phyloP scores from a whole-genome alignment of 2,329 filamentous ascomycete genomes.

The Cladorrhinum sp. region DNA sequence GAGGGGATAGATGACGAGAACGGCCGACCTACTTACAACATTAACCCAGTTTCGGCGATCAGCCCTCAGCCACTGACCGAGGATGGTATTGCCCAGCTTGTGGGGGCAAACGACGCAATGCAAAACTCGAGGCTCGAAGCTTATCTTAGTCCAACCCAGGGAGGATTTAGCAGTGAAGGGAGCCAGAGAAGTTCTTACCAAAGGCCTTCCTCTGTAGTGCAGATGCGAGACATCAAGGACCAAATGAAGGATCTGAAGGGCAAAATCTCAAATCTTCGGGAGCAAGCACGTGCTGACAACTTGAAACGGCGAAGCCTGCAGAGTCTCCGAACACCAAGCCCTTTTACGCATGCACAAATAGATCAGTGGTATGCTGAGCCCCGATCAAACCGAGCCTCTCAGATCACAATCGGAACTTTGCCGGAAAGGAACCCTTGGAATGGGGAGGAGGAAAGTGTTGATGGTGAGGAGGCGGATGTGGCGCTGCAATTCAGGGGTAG shows the following conservation, averaged over 20 bases:
- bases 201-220: slow-evolving; percentile 68
- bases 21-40: slow-evolving; percentile 35
- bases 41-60: slow-evolving; percentile 41
- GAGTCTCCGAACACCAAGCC: slow-evolving; percentile 71
- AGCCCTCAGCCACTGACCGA: slow-evolving; percentile 54
- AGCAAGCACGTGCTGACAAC: slow-evolving; percentile 75
- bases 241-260: slow-evolving; percentile 85
- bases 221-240: slow-evolving; percentile 71
- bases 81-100: slow-evolving; percentile 40
- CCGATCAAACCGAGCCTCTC: slow-evolving; percentile 27
- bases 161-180: slow-evolving; percentile 31
- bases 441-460: slow-evolving; percentile 30
- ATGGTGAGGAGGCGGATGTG: slow-evolving; percentile 25
- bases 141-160: slow-evolving; percentile 46
- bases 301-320: slow-evolving; percentile 74
- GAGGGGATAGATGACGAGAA: slow-evolving; percentile 34
- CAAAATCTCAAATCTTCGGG: slow-evolving; percentile 75
- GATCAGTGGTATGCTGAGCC: slow-evolving; percentile 51
- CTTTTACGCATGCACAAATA: slow-evolving; percentile 67
- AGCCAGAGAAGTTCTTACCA: slow-evolving; percentile 48
- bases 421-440: slow-evolving; percentile 27
- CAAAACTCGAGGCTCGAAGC: slow-evolving; percentile 35
- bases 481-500: slow-evolving; percentile 1
- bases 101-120: slow-evolving; percentile 20
- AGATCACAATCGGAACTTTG: not conserved